phyloP scores from a whole-genome alignment of 2,329 filamentous ascomycete species.

The Lasiodiplodia sp. region DNA sequence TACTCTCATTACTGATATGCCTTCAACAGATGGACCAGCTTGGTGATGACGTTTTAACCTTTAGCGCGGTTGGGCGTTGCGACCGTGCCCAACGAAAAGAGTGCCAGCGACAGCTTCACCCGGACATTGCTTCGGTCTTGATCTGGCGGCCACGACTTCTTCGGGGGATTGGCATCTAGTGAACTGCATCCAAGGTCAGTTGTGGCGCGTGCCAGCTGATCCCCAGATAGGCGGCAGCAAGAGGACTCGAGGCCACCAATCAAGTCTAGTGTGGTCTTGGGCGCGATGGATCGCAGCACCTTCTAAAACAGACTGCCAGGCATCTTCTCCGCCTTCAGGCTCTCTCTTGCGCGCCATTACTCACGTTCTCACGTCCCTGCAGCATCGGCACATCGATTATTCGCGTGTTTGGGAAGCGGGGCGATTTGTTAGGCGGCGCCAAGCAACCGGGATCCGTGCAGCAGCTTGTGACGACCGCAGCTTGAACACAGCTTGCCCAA shows the following conservation, averaged over 20 bases:
- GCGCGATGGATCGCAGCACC: background rate
- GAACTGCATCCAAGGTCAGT: background rate
- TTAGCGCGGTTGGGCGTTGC: background rate
- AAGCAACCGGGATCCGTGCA: conserved; percentile 28
- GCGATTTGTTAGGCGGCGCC: conserved; percentile 25
- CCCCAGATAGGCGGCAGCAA: conserved; percentile 10
- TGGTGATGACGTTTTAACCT: background rate
- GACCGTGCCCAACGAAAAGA: background rate
- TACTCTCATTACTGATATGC: background rate
- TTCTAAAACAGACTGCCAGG: background rate
- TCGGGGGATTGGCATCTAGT: background rate
- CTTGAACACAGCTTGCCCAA: conserved; percentile 28
- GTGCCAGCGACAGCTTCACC: background rate
- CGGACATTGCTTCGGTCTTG: background rate
- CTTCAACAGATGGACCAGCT: background rate
- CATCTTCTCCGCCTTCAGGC: background rate
- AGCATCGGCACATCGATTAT: too few relatives aligned
- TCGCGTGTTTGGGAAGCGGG: conserved; percentile 5
- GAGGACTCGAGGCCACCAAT: background rate
- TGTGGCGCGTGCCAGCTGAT: conserved; percentile 17
- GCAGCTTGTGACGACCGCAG: conserved; percentile 30
- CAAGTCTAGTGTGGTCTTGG: conserved; percentile 5
- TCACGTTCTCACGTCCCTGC: background rate
- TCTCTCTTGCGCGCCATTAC: background rate
- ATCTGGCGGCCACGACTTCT: background rate